Evolutionary conservation across 2,329 filamentous ascomycete species (phyloP), one percentile per base, ranked within the genome.

Genomic region (Botrytis medusae): DNA sequence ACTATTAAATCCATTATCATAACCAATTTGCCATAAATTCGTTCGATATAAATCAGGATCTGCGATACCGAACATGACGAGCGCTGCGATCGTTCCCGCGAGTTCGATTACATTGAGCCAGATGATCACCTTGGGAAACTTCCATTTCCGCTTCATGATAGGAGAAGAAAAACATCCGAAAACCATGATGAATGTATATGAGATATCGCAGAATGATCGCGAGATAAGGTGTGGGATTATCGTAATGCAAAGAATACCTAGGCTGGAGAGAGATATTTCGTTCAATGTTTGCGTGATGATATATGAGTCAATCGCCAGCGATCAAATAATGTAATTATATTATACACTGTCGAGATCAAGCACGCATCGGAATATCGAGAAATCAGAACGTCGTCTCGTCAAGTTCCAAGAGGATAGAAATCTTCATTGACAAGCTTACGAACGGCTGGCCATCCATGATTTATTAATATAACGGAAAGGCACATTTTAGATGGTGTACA

Each of bases 1-100:
- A 75, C 91, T 94, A 83, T 95, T 95, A 85, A 92, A 92, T 74
- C 89, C 88, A 80, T 92, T 85, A 71, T 91, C 86, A 74, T 85
- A 89, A 75, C 93, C 93, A 78, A 94, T 89, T 79, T 87, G 84
- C 93, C 93, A 95, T 78, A 95, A 84, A 76, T 87, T 88, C 14
- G 89, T 90, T 64, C 92, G 89, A 82, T 91, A 95, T 71, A 90
- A 85, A 81, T 94, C 87, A 25, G 92, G 92, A 77, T 92, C 90
- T 48, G 92, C 88, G 78, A 95, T 89, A 77, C 89, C 92, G 80
- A 92, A 93, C 70, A 95, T 86, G 54, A 92, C 87, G 76, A 95
- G 86, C 68, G 88, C 83, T 25, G 89, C 87, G 72, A 95, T 85
- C 37, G 90, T 88, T 75, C 90, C 87, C 54, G 84, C 82, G 70